Conservation (phyloP, 2,329 filamentous ascomycete genomes). For the Aspergillus quadricinctus region DNA sequence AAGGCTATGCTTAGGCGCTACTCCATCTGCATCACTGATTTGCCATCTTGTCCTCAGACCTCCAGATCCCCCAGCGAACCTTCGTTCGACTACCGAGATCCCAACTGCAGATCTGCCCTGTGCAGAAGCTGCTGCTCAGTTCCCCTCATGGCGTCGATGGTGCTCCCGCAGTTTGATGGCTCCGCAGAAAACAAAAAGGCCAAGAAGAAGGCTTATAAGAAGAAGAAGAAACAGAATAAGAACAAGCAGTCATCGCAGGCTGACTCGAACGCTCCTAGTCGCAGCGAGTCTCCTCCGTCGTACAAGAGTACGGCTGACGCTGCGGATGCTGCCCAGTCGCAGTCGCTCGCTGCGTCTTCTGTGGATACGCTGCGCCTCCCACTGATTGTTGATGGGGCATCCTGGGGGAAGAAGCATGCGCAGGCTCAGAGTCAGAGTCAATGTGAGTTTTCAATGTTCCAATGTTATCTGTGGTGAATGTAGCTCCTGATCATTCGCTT, state of each 20-base stretch:
- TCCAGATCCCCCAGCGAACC: conserved; percentile 3
- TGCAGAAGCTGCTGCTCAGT: not conserved
- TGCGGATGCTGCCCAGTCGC: not conserved
- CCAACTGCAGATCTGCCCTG: not conserved
- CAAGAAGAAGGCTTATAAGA: conserved; percentile 4
- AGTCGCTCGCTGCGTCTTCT: not conserved
- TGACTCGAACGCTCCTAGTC: not conserved
- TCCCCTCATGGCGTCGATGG: conserved; percentile 1
- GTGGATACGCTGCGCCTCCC: not conserved
- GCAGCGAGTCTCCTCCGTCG: not conserved
- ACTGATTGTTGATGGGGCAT: not conserved
- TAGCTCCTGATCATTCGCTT: not conserved
- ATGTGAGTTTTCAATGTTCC: not conserved
- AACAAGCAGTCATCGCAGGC: not conserved
- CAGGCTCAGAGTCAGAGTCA: not conserved
- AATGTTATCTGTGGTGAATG: not conserved
- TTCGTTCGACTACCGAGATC: not conserved
- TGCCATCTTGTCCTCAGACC: conserved; percentile 1
- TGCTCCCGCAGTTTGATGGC: conserved; percentile 8
- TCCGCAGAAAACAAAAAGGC: conserved; percentile 1
- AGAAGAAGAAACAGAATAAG: conserved; percentile 8
- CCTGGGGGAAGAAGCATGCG: not conserved
- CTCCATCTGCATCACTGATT: conserved; percentile 16
- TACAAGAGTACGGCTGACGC: not conserved
- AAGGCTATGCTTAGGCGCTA: conserved; percentile 11